phyloP scores from a whole-genome alignment of 1,139 yeast species.

The Suhomyces terraborum region DNA sequence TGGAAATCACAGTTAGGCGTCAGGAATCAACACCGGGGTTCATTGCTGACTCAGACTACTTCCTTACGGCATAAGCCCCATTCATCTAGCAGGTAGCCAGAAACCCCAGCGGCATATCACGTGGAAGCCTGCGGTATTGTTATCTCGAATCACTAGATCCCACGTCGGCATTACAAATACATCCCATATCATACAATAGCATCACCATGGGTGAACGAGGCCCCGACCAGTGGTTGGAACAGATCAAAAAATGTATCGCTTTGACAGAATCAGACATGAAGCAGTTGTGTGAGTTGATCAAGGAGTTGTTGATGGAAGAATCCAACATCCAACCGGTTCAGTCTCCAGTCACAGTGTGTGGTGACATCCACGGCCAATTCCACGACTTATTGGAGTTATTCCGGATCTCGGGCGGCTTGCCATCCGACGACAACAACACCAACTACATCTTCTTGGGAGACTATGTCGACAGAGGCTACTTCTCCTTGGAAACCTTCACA shows the following conservation, averaged over 20 bases:
- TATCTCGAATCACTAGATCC: background rate
- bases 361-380: constrained; percentile 98
- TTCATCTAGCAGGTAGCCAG: background rate
- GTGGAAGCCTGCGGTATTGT: background rate
- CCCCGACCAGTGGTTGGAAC: constrained; percentile 96
- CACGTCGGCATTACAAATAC: background rate
- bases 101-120: background rate
- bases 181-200: too few species aligned
- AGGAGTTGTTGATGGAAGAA: constrained; percentile 33
- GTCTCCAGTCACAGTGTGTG: constrained; percentile 95
- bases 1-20: constrained; percentile 8
- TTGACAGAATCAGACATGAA: constrained; percentile 94
- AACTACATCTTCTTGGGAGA: constrained; percentile 90
- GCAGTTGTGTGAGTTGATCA: constrained; percentile 84
- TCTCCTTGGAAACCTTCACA: constrained; percentile 89
- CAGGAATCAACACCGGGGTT: constrained; percentile 3
- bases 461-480: constrained; percentile 96
- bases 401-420: constrained; percentile 92
- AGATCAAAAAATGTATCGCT: constrained; percentile 85
- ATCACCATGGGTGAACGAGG: constrained; percentile 69
- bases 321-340: constrained; percentile 91
- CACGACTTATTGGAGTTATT: constrained; percentile 91
- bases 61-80: background rate
- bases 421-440: constrained; percentile 46
- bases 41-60: constrained; percentile 4